Evolutionary conservation across 768 basidiomycete genomes (phyloP), one percentile per base, ranked within the genome.

Genomic region (Lactifluus echinatus): DNA sequence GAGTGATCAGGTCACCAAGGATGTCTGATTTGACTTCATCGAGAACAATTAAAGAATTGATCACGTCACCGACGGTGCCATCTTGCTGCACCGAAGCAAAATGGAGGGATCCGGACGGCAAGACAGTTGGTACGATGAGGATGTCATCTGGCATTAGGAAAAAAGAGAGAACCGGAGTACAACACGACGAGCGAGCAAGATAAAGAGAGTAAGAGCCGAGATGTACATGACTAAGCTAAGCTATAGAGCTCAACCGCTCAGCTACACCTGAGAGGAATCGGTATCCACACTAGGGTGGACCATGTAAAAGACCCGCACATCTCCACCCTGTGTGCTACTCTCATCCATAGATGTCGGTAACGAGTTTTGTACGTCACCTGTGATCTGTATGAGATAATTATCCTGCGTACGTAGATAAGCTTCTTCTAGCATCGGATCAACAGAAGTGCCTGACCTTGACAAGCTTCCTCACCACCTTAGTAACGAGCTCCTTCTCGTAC

Each of bases 251-350:
- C n/a, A n/a, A n/a, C n/a, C n/a, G n/a, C n/a, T n/a, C n/a, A n/a
- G 12, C 31, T 56, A 57, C 50, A 57, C 33, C 50, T 57, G 49
- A 28, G 58, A 59, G 7, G 58, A 55, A 57, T 92, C 88, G 8
- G 81, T 80, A 65, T 93, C 90, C 34, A 93, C 89, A 2, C 84
- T 80, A 1, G 90, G 90, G 74, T 93, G 93, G 3, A 95, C 90
- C 82, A 94, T 84, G 67, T 93, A 94, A 69, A 83, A 86, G 47
- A 92, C 79, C 19, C 86, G 84, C 14, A 83, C 73, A 61, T 83
- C 79, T 10, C 76, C 81, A 10, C 76, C 77, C 57, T 75, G 75
- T 61, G 75, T 78, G 50, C 76, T 81, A 53, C 80, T 79, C 44
- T 84, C 84, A 42, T 80, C 81, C 64, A 76, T 76, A 3, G 84